These are phyloP conservation scores for Passalora sequoiae DNA, from an alignment of 2,329 filamentous ascomycete species.

Conservation along the genomic window DNA sequence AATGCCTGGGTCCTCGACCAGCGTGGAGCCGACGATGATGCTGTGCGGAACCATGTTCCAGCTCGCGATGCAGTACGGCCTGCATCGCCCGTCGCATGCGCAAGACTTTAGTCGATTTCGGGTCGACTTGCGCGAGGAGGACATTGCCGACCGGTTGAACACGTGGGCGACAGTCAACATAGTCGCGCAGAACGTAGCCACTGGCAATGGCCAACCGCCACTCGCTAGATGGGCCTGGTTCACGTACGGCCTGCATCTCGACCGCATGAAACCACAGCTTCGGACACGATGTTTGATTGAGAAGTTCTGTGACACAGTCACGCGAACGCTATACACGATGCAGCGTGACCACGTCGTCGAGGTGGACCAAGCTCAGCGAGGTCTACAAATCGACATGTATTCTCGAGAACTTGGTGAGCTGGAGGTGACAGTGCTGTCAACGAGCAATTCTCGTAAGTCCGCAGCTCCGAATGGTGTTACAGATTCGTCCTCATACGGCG, in stretches of 20 bases:
- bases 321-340: constrained; percentile 74
- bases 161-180: constrained; percentile 86
- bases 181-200: constrained; percentile 73
- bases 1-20: constrained; percentile 73
- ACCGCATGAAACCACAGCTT: constrained; percentile 56
- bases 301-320: constrained; percentile 70
- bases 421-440: constrained; percentile 33
- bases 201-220: constrained; percentile 75
- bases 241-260: constrained; percentile 69
- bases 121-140: constrained; percentile 66
- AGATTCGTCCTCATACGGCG: neutral
- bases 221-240: constrained; percentile 49
- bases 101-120: constrained; percentile 72
- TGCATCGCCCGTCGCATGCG: constrained; percentile 74
- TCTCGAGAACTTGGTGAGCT: constrained; percentile 35
- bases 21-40: constrained; percentile 75
- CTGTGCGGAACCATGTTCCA: constrained; percentile 82
- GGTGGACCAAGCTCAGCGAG: constrained; percentile 34
- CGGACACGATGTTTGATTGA: constrained; percentile 66
- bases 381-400: constrained; percentile 36
- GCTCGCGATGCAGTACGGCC: constrained; percentile 73
- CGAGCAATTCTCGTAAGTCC: constrained; percentile 28
- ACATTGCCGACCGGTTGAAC: constrained; percentile 69
- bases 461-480: neutral
- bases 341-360: constrained; percentile 63